Evolutionary conservation across 2,329 filamentous ascomycete species (phyloP), one percentile per base, ranked within the genome.

Genomic region (Claviceps pazoutovae): DNA sequence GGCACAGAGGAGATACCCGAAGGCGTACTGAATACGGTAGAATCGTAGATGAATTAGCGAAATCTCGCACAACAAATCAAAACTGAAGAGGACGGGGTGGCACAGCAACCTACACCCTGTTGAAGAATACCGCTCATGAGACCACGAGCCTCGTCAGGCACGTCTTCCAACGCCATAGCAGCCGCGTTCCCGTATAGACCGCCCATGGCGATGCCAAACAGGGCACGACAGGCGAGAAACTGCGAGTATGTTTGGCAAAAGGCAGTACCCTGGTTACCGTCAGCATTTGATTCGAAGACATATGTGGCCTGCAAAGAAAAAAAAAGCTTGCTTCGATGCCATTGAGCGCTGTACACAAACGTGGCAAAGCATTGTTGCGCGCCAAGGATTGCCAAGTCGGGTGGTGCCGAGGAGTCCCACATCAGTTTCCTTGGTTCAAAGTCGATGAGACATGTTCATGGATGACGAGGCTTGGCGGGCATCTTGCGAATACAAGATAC

Each of bases 171-270:
- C 0, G 86, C 85, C 59, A 86, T 90, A 4, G 86, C 84, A 9
- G 84, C 84, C 1, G 84, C 85, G 59, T 88, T 88, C 52, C 87
- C 87, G 65, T 89, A 82, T 1, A 90, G 58, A 57, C 86, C 87
- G 41, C 87, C 87, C 86, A 91, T 91, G 59, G 86, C 86, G 44
- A 91, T 66, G 46, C 86, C 87, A 61, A 90, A 91, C 3, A 91
- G 70, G 43, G 82, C 80, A 42, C 87, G 76, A 11, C 86, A 85
- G 11, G 82, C 85, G 21, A 93, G 71, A 61, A 91, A 91, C 57
- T 86, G 78, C 48, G 71, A 60, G 60, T 86, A 88, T 0, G 81
- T 88, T 0, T 72, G 64, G 56, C 77, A 78, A 62, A 86, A 88
- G 53, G 84, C 84, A 39, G 85, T 88, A 16, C 72, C 74, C 72